Evolutionary conservation across 768 basidiomycete genomes (phyloP).

Genomic region (Termitomyces heimii): DNA sequence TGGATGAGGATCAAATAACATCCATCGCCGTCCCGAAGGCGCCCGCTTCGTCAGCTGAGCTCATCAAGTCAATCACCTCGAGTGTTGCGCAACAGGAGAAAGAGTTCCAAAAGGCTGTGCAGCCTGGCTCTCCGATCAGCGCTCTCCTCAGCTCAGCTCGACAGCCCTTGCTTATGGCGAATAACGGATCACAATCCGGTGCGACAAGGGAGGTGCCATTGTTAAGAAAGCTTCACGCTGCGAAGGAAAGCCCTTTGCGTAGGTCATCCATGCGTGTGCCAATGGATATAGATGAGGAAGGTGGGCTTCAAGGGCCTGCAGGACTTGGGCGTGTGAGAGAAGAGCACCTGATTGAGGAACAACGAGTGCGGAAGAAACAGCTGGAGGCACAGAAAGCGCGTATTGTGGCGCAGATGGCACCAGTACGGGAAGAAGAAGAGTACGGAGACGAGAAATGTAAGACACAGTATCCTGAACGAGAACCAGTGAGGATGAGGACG

Average conservation of each 20-base stretch:
- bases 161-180: constrained; percentile 77
- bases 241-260: constrained; percentile 50
- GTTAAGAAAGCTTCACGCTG: constrained; percentile 53
- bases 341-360: constrained; percentile 24
- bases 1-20: constrained; percentile 57
- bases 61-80: constrained; percentile 40
- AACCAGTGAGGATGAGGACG: constrained; percentile 17
- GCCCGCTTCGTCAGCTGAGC: constrained; percentile 16
- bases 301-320: constrained; percentile 21
- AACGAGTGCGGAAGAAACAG: constrained; percentile 55
- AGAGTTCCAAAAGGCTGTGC: constrained; percentile 95
- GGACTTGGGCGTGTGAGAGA: constrained; percentile 20
- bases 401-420: constrained; percentile 92
- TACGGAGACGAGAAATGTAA: constrained; percentile 17
- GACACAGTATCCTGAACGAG: constrained; percentile 18
- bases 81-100: constrained; percentile 84
- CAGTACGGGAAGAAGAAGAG: constrained; percentile 42
- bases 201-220: constrained; percentile 30
- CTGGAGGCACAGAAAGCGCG: constrained; percentile 88
- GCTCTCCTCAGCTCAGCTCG: constrained; percentile 85
- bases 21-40: constrained; percentile 36
- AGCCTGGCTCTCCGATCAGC: constrained; percentile 92
- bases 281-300: constrained; percentile 36
- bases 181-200: constrained; percentile 17
- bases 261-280: constrained; percentile 33